phyloP scores from a whole-genome alignment of 2,329 filamentous ascomycete species.

The Rhynchosporium secalis region DNA sequence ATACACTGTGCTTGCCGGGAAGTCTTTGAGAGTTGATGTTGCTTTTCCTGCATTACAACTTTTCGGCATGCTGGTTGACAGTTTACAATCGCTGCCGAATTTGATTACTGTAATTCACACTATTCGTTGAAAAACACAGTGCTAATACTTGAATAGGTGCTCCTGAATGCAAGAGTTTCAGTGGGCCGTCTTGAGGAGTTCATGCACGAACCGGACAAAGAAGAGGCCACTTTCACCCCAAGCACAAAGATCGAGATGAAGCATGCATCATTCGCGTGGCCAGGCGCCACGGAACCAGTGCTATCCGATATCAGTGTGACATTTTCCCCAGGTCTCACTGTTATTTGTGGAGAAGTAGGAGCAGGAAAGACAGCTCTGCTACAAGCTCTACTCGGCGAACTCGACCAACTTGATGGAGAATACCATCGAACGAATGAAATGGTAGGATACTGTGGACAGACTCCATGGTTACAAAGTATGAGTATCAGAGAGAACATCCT shows the following conservation, averaged over 20 bases:
- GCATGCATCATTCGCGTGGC: constrained; percentile 76
- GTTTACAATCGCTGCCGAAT: constrained; percentile 71
- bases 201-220: constrained; percentile 82
- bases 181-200: constrained; percentile 81
- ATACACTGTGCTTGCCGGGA: constrained; percentile 70
- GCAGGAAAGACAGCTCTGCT: constrained; percentile 57
- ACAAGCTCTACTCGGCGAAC: constrained; percentile 38
- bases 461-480: constrained; percentile 69
- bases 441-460: constrained; percentile 65
- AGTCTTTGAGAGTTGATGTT: constrained; percentile 72
- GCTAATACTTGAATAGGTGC: constrained; percentile 23
- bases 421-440: constrained; percentile 55
- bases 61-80: constrained; percentile 72
- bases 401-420: constrained; percentile 32
- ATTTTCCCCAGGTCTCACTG: constrained; percentile 57
- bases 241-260: constrained; percentile 50
- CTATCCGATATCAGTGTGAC: constrained; percentile 54
- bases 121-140: neutral
- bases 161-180: constrained; percentile 82
- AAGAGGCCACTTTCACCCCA: constrained; percentile 42
- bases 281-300: constrained; percentile 60
- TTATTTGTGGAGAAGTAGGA: constrained; percentile 64
- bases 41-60: constrained; percentile 85
- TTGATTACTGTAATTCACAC: constrained; percentile 61
- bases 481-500: constrained; percentile 68